These are phyloP conservation scores for Penicillium soppii DNA, from an alignment of 495 filamentous ascomycete species.

Conservation along the genomic window DNA sequence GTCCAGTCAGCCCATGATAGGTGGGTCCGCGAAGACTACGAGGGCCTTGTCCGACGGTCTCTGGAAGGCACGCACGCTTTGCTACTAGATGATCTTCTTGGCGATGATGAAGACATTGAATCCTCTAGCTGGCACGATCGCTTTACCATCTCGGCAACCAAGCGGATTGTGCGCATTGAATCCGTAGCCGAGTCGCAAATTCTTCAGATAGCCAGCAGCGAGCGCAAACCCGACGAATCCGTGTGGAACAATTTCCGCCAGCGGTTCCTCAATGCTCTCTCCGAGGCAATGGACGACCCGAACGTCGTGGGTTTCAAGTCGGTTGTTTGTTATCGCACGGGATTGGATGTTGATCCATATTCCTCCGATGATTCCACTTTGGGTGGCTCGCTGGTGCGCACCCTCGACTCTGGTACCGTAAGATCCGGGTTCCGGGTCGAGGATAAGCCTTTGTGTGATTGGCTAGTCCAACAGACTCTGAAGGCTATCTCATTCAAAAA, in stretches of 20 bases:
- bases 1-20: slow-evolving; percentile 59
- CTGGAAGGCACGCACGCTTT: slow-evolving; percentile 73
- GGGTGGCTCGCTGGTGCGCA: slow-evolving; percentile 33
- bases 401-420: slow-evolving; percentile 17
- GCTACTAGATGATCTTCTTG: slow-evolving; percentile 76
- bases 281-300: slow-evolving; percentile 54
- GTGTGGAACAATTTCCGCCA: slow-evolving; percentile 41
- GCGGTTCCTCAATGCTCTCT: slow-evolving; percentile 50
- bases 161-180: slow-evolving; percentile 83
- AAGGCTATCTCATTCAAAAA: slow-evolving; percentile 22
- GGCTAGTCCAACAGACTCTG: slow-evolving; percentile 58
- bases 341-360: slow-evolving; percentile 51
- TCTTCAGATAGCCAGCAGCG: slow-evolving; percentile 33
- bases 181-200: slow-evolving; percentile 67
- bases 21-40: slow-evolving; percentile 53
- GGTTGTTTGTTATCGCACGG: slow-evolving; percentile 80
- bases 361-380: slow-evolving; percentile 28
- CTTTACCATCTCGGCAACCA: slow-evolving; percentile 60
- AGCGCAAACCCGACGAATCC: slow-evolving; percentile 20
- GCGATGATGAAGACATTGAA: slow-evolving; percentile 56
- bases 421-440: slow-evolving; percentile 53
- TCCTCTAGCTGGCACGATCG: slow-evolving; percentile 68
- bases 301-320: slow-evolving; percentile 84
- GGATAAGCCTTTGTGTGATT: slow-evolving; percentile 61
- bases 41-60: slow-evolving; percentile 61